Percentiles rank a stretch among this genome's conserved stretches.
Evolutionary conservation across 345 rosid species (phyloP).

Genomic region (Salix koriyanagi): DNA sequence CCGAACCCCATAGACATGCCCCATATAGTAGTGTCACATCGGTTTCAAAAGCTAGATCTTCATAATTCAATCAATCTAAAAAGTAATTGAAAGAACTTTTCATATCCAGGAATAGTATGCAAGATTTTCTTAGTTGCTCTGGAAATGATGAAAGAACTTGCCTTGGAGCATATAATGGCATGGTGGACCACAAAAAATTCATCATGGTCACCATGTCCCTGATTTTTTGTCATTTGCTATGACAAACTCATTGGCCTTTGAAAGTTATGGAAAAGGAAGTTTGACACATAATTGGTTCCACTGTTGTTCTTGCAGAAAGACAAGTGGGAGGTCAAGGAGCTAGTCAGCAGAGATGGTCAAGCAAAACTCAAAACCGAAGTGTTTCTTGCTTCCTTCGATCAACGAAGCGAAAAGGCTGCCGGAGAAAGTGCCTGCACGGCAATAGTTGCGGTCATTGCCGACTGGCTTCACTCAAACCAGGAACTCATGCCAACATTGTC

Average conservation of each 20-base stretch:
- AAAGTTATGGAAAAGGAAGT: background rate
- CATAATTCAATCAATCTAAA: background rate
- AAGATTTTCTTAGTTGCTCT: background rate
- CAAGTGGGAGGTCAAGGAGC: constrained; percentile 33
- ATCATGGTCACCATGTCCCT: background rate
- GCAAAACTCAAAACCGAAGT: constrained; percentile 29
- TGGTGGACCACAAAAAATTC: background rate
- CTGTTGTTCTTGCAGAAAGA: background rate
- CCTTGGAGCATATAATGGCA: background rate
- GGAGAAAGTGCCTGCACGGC: constrained; percentile 41
- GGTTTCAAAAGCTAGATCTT: background rate
- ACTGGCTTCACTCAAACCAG: constrained; percentile 30
- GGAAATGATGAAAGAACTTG: background rate
- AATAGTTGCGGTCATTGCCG: constrained; percentile 22
- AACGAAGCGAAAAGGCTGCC: constrained; percentile 27
- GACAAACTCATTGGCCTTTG: background rate
- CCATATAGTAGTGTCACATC: background rate
- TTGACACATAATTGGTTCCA: too few relatives aligned
- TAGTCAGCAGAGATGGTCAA: constrained; percentile 37
- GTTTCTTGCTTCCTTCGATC: constrained; percentile 43
- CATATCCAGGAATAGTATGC: background rate
- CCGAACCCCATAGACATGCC: background rate
- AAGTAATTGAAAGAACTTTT: background rate
- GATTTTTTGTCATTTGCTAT: background rate
- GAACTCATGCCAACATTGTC: constrained; percentile 20